phyloP scores from a whole-genome alignment of 345 rosid species.

The Gossypium anomalum region DNA sequence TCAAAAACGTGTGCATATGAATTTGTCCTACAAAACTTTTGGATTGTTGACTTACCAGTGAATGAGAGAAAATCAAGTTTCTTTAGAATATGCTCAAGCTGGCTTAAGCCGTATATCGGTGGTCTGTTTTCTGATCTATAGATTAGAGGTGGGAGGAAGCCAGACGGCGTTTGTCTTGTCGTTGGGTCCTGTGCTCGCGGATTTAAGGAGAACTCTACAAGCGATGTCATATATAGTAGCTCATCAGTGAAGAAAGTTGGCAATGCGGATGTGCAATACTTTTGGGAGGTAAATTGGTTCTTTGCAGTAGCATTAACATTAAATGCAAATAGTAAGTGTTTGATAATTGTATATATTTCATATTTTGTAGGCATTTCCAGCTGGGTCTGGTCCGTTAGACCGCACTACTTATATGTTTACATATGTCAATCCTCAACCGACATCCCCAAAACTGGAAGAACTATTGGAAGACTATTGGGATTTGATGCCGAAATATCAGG shows the following conservation, averaged over 20 bases:
- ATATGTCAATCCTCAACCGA: constrained; percentile 73
- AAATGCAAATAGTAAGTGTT: background rate
- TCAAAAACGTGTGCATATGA: background rate
- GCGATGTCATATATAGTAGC: constrained; percentile 89
- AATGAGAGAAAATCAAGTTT: background rate
- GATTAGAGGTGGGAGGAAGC: constrained; percentile 80
- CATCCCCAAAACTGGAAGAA: constrained; percentile 74
- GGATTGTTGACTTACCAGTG: background rate
- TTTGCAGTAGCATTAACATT: constrained; percentile 3
- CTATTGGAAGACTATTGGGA: constrained; percentile 85
- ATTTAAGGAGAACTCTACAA: constrained; percentile 57
- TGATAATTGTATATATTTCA: constrained; percentile 13
- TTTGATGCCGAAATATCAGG: constrained; percentile 91
- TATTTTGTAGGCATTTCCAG: constrained; percentile 78
- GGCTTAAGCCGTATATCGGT: background rate
- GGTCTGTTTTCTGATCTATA: constrained; percentile 25
- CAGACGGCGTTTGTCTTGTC: constrained; percentile 95
- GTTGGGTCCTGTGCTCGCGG: constrained; percentile 96
- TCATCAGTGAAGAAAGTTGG: constrained; percentile 63
- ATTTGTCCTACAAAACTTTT: background rate
- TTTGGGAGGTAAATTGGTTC: constrained; percentile 77
- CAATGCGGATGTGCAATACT: constrained; percentile 64
- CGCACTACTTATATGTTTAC: constrained; percentile 99
- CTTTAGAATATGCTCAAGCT: background rate
- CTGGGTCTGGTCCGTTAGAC: constrained; percentile 85